phyloP scores from a whole-genome alignment of 306 rosid genomes.

The Quercus ilex region DNA sequence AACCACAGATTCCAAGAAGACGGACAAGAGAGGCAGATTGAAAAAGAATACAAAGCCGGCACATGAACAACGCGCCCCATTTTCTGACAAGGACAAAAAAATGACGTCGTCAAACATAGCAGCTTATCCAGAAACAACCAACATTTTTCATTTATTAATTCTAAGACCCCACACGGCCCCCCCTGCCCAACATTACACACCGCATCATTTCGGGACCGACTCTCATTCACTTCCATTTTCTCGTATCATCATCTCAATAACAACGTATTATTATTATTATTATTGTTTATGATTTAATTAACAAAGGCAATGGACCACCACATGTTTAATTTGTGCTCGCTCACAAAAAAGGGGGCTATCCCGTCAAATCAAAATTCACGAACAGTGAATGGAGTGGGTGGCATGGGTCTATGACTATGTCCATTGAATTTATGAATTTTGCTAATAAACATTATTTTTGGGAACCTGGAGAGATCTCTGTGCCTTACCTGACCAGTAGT shows the following conservation, averaged over 20 bases:
- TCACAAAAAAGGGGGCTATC: too few species aligned
- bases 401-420: neutral
- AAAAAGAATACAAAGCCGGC: constrained; percentile 18
- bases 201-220: neutral
- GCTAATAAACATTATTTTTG: too few species aligned
- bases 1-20: neutral
- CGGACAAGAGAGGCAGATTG: neutral
- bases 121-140: neutral
- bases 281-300: too few species aligned
- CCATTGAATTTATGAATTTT: neutral
- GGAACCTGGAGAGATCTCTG: constrained; percentile 20
- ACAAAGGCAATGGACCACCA: neutral
- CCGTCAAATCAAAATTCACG: too few species aligned
- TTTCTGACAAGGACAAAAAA: neutral
- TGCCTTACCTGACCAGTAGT: neutral
- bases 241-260: neutral
- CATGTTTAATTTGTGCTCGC: too few species aligned
- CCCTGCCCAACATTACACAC: neutral
- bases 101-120: constrained; percentile 10
- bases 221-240: neutral
- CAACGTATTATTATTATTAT: too few species aligned
- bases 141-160: too few species aligned
- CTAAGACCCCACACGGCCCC: neutral
- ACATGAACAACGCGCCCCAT: neutral
- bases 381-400: too few species aligned